Evolutionary conservation across 2,329 filamentous ascomycete species (phyloP).

Genomic region (Botrytis sinoallii): DNA sequence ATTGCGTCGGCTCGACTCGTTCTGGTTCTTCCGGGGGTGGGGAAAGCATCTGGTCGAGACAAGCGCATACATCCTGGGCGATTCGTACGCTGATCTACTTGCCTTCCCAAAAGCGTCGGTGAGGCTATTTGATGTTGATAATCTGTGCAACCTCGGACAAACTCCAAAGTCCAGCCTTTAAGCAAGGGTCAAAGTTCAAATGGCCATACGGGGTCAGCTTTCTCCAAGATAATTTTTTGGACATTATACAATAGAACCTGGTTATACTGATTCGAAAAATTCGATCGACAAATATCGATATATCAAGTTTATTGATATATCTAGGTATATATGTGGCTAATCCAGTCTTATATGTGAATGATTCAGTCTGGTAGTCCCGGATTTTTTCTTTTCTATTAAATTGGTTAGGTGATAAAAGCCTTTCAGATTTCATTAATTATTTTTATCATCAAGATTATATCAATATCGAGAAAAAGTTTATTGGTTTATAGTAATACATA

Average conservation of each 20-base stretch:
- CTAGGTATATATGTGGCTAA: no score
- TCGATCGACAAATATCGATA: no score
- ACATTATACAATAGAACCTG: background rate
- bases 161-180: background rate
- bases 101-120: background rate
- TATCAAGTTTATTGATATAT: no score
- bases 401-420: no score
- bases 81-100: background rate
- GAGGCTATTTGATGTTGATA: background rate
- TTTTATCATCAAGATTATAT: background rate
- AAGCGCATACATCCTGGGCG: background rate
- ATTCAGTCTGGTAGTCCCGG: no score
- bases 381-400: no score
- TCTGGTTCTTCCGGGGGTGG: background rate
- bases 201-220: background rate
- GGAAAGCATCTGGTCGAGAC: background rate
- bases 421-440: no score
- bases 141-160: background rate
- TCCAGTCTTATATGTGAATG: no score
- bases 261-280: background rate
- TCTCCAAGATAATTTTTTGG: background rate
- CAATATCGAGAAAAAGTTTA: background rate
- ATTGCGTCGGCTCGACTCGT: background rate
- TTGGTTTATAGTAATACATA: no score
- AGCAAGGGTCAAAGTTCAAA: background rate